Percentiles rank a stretch among this genome's conserved stretches.
Evolutionary conservation across 441 rosid species (phyloP).

Genomic region (Raphanus hybrid): DNA sequence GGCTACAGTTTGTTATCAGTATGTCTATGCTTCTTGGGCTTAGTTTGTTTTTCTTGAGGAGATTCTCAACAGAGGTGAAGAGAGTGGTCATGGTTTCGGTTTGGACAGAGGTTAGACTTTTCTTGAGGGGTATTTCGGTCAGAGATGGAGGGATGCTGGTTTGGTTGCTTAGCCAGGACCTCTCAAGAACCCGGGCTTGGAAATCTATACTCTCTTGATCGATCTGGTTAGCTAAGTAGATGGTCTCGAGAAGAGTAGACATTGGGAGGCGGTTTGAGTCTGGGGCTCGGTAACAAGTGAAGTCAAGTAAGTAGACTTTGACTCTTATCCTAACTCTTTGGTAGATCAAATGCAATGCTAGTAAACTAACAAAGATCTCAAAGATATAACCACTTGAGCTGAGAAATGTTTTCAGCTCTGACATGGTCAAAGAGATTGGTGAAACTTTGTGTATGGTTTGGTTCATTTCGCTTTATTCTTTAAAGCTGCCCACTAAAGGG

Average conservation of each 20-base stretch:
- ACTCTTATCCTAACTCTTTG: constrained; percentile 35
- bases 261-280: constrained; percentile 46
- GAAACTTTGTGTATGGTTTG: constrained; percentile 18
- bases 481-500: background rate
- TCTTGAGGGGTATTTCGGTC: constrained; percentile 45
- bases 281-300: constrained; percentile 54
- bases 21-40: constrained; percentile 77
- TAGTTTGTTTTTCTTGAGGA: constrained; percentile 66
- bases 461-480: constrained; percentile 22
- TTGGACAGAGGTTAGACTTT: constrained; percentile 30
- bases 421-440: constrained; percentile 25
- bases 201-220: constrained; percentile 50
- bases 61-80: constrained; percentile 73
- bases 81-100: constrained; percentile 57
- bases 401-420: constrained; percentile 28
- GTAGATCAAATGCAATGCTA: constrained; percentile 30
- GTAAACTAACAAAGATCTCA: constrained; percentile 13
- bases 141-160: constrained; percentile 46
- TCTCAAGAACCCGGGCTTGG: constrained; percentile 46
- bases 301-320: constrained; percentile 48
- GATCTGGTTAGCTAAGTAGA: constrained; percentile 36
- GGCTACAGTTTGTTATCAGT: constrained; percentile 82
- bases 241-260: constrained; percentile 45
- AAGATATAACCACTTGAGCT: constrained; percentile 20
- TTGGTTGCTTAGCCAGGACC: constrained; percentile 53